Conservation (phyloP, 208 protist genomes). For the Angomonas ambiguus region DNA sequence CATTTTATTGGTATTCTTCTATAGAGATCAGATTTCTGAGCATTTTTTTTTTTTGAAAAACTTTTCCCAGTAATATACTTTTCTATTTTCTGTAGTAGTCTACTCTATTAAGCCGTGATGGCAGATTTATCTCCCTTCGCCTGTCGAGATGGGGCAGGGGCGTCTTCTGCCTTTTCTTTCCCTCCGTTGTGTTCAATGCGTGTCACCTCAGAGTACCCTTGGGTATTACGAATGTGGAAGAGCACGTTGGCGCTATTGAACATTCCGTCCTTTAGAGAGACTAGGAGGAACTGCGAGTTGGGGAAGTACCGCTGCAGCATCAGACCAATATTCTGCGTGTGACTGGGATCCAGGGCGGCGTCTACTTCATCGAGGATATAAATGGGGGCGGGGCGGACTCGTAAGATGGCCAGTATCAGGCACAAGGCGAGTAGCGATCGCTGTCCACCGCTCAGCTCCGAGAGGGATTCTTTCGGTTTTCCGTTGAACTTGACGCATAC, state of each 20-base stretch:
- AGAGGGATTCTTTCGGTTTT: conserved; percentile 97
- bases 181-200: conserved; percentile 48
- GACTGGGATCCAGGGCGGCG: conserved; percentile 98
- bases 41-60: too few species aligned
- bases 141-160: neutral
- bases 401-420: conserved; percentile 98
- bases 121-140: neutral
- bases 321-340: conserved; percentile 98
- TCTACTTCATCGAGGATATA: conserved; percentile 99
- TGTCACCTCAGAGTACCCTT: conserved; percentile 84
- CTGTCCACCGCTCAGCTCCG: conserved; percentile 99
- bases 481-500: conserved; percentile 96
- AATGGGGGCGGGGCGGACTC: conserved; percentile 98
- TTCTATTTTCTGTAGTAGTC: neutral
- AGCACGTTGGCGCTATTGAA: conserved; percentile 99
- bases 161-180: conserved; percentile 12
- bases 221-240: conserved; percentile 96
- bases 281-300: conserved; percentile 99
- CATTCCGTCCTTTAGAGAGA: conserved; percentile 99
- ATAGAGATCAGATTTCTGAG: too few species aligned
- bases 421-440: conserved; percentile 99
- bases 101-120: neutral
- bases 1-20: too few species aligned
- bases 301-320: conserved; percentile 98
- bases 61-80: neutral